Evolutionary conservation across 345 rosid genomes (phyloP), one percentile per base, ranked within the genome.

Genomic region (Eucalyptus fibrosa): DNA sequence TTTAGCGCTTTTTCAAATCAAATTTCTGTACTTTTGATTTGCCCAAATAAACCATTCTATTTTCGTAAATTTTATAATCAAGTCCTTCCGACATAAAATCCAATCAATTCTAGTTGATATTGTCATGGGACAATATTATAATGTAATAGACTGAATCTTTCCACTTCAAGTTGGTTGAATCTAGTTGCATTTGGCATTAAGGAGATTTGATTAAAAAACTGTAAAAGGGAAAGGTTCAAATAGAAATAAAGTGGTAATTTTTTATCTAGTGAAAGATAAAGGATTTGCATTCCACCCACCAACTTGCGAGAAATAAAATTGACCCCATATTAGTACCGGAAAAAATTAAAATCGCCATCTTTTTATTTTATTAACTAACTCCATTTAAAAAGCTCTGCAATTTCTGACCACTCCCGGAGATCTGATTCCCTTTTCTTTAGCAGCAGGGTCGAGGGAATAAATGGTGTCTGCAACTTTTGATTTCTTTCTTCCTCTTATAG

Each of bases 11-110:
- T 32, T 67, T 67, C 23, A n/a, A 67, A 67, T 67, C 12, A 32
- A 16, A 67, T n/a, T 8, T 0, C 19, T 0, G 11, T 32, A 4
- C 5, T 17, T n/a, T 32, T 16, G 3, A 67, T 67, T 67, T 8
- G 21, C 3, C 3, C 3, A 32, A 67, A n/a, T 8, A 67, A n/a
- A 17, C 3, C 3, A 9, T 32, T 32, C 3, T 59, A 59, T 11
- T 59, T 59, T 26, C 1, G 1, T 28, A 7, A 67, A n/a, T 16
- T 67, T 32, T 16, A 5, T 67, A 32, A 3, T 32, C 40, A 8
- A 4, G 23, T n/a, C 40, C 12, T 8, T 1, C 5, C 2, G 1
- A 32, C 40, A 4, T 32, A 18, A 67, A 67, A 32, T 67, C 23
- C 23, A 34, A 67, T 59, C 14, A 59, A 59, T 0, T 12, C 13